These are phyloP conservation scores for Trichocladium antarcticum DNA, from an alignment of 495 filamentous ascomycete species.

Conservation along the genomic window DNA sequence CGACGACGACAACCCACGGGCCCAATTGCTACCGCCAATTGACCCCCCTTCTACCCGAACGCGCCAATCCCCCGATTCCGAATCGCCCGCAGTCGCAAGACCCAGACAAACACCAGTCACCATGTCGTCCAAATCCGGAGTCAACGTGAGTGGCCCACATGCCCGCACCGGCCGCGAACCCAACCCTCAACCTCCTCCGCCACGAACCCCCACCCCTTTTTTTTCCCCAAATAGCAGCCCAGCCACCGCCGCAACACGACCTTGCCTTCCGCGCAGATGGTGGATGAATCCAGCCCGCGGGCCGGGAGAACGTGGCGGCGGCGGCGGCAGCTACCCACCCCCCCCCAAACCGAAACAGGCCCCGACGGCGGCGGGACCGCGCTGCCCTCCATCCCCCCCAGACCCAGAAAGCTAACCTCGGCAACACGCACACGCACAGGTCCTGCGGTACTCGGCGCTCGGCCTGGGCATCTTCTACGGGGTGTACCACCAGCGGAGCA, in stretches of 20 bases:
- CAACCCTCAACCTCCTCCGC: neutral
- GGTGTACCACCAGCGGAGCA: slow-evolving; percentile 72
- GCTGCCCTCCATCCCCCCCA: no score
- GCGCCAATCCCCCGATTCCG: slow-evolving; percentile 7
- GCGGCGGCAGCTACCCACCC: no score
- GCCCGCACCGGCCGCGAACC: slow-evolving; percentile 1
- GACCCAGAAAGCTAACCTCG: neutral
- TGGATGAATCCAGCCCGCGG: no score
- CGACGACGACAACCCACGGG: slow-evolving; percentile 22
- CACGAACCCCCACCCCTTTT: no score
- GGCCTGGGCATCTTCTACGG: slow-evolving; percentile 83
- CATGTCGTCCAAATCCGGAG: slow-evolving; percentile 47
- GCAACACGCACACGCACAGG: slow-evolving; percentile 42
- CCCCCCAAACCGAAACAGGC: no score
- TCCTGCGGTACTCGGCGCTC: slow-evolving; percentile 89
- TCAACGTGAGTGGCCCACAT: slow-evolving; percentile 47
- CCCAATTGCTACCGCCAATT: slow-evolving; percentile 24
- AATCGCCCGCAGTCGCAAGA: slow-evolving; percentile 1
- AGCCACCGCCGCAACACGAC: no score
- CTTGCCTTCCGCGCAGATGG: no score
- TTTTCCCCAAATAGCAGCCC: no score
- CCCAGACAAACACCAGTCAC: slow-evolving; percentile 1
- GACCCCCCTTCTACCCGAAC: slow-evolving; percentile 6
- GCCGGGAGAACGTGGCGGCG: no score
- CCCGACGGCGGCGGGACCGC: no score